Evolutionary conservation across 192 early-diverging fungal species (phyloP).

Genomic region (Umbelopsis isabellina): DNA sequence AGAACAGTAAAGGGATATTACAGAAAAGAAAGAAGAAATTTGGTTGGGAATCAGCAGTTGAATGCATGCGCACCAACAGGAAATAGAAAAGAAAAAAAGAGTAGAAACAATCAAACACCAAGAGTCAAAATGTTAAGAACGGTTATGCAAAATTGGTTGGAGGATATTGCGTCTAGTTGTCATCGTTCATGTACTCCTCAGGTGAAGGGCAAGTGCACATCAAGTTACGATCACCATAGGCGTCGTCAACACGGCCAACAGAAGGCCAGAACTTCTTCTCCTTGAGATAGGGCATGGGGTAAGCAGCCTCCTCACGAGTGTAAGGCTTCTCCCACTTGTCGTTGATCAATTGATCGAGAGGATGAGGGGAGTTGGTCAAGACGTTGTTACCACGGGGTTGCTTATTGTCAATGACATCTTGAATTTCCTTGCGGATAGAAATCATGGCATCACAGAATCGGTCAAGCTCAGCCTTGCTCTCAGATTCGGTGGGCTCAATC

Average conservation of each 20-base stretch:
- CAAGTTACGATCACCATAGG: conserved; percentile 93
- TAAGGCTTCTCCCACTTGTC: conserved; percentile 90
- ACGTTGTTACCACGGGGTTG: conserved; percentile 88
- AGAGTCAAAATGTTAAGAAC: too few relatives aligned
- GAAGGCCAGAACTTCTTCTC: conserved; percentile 98
- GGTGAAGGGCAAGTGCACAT: conserved; percentile 96
- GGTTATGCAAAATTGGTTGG: not conserved
- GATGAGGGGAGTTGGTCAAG: conserved; percentile 88
- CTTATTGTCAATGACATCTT: conserved; percentile 81
- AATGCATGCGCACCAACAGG: not conserved
- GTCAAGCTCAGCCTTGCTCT: conserved; percentile 91
- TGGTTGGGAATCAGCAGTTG: conserved; percentile 3
- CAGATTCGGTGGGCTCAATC: conserved; percentile 99
- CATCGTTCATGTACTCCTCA: conserved; percentile 63
- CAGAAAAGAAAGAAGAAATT: too few relatives aligned
- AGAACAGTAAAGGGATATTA: not conserved
- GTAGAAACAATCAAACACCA: too few relatives aligned
- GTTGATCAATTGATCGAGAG: conserved; percentile 73
- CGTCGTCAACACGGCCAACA: conserved; percentile 88
- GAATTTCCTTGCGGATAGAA: conserved; percentile 91
- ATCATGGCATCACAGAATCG: conserved; percentile 99
- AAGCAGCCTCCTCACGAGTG: conserved; percentile 86
- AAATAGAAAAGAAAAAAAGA: not conserved
- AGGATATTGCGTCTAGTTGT: not conserved
- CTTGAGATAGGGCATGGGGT: conserved; percentile 79